Percentiles rank a stretch among this genome's conserved stretches.
Conservation (phyloP, 805 yeast species). For the Huiozyma sinensis region DNA sequence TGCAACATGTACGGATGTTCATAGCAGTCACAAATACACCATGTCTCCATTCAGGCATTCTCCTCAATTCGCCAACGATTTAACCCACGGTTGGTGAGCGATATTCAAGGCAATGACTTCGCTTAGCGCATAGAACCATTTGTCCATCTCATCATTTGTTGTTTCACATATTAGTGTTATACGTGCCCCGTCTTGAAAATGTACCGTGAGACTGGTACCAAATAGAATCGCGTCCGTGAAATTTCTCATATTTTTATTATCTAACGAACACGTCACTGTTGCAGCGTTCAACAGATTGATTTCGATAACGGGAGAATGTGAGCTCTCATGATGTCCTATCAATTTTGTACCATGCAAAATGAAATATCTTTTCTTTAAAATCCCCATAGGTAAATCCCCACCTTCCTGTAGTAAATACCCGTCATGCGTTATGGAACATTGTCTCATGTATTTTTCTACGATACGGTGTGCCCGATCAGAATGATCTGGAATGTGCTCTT, state of each 20-base stretch:
- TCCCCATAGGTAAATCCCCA: slow-evolving; percentile 58
- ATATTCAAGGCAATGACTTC: slow-evolving; percentile 44
- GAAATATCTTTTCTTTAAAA: slow-evolving; percentile 53
- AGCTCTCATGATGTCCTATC: slow-evolving; percentile 63
- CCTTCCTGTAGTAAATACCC: slow-evolving; percentile 84
- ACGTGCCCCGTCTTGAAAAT: slow-evolving; percentile 69
- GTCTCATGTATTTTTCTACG: slow-evolving; percentile 29
- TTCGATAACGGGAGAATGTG: slow-evolving; percentile 58
- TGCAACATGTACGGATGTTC: slow-evolving; percentile 1
- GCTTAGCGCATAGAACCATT: slow-evolving; percentile 57
- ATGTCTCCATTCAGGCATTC: slow-evolving; percentile 17
- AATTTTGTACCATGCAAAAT: slow-evolving; percentile 58
- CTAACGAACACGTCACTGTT: slow-evolving; percentile 27
- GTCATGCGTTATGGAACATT: slow-evolving; percentile 32
- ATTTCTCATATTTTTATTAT: slow-evolving; percentile 35
- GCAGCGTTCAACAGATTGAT: slow-evolving; percentile 65
- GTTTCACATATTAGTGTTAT: slow-evolving; percentile 73
- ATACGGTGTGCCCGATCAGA: slow-evolving; percentile 42
- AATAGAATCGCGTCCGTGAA: slow-evolving; percentile 37
- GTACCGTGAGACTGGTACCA: slow-evolving; percentile 64
- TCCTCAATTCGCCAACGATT: slow-evolving; percentile 4
- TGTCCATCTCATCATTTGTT: slow-evolving; percentile 42
- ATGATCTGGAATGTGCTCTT: slow-evolving; percentile 60
- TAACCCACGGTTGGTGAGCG: slow-evolving; percentile 56
- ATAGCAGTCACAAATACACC: slow-evolving; percentile 5